These are phyloP conservation scores for Botrytis hyacinthi DNA, from an alignment of 2,329 filamentous ascomycete genomes.

Conservation along the genomic window DNA sequence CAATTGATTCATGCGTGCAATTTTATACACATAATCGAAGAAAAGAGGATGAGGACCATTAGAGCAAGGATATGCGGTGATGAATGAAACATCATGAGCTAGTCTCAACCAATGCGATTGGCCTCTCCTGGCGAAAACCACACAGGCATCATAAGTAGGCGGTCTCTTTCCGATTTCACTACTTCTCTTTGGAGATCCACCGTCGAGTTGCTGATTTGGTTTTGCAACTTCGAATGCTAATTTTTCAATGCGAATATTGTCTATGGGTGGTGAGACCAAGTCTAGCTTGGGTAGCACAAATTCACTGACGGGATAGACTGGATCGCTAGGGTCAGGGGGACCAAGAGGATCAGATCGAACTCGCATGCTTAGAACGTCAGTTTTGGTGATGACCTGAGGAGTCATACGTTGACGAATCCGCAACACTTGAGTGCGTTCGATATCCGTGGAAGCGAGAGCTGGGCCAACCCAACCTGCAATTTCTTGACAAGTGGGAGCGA, in stretches of 20 bases:
- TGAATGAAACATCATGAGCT: conserved; percentile 63
- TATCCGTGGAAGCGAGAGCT: conserved; percentile 64
- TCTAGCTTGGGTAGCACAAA: conserved; percentile 59
- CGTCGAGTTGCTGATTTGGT: neutral
- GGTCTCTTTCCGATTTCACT: conserved; percentile 37
- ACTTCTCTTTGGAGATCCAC: conserved; percentile 4
- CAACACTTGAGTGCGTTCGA: conserved; percentile 67
- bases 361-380: conserved; percentile 64
- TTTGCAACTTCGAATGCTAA: conserved; percentile 44
- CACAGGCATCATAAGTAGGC: conserved; percentile 56
- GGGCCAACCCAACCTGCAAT: conserved; percentile 75
- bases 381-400: conserved; percentile 53
- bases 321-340: conserved; percentile 49
- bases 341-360: conserved; percentile 68
- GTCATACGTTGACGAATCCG: conserved; percentile 61
- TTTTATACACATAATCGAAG: conserved; percentile 64
- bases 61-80: conserved; percentile 63
- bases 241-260: conserved; percentile 68
- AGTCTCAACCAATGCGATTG: conserved; percentile 62
- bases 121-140: conserved; percentile 63
- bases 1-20: conserved; percentile 62
- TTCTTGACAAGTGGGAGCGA: conserved; percentile 68
- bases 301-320: conserved; percentile 62
- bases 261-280: conserved; percentile 50
- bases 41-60: conserved; percentile 67